Evolutionary conservation across 1,284 basidiomycete genomes (phyloP).

Genomic region (Apiotrichum domesticum): DNA sequence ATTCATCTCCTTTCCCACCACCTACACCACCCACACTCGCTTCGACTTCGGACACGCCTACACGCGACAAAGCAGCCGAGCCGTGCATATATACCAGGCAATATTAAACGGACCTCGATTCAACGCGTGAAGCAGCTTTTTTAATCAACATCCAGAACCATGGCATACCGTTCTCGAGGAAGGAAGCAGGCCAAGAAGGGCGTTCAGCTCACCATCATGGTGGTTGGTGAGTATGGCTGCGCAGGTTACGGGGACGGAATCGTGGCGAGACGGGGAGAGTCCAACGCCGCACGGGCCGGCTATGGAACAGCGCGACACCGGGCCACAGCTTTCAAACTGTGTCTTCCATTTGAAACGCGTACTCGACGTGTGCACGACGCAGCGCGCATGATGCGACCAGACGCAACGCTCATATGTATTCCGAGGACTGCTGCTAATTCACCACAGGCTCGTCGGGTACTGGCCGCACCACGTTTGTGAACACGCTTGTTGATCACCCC

Average conservation of each 20-base stretch:
- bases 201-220: slow-evolving; percentile 92
- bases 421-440: background rate
- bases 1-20: background rate
- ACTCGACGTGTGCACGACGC: background rate
- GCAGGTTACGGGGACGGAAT: background rate
- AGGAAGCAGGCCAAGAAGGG: slow-evolving; percentile 93
- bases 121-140: no score
- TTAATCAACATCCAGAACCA: slow-evolving; percentile 5
- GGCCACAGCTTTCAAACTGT: background rate
- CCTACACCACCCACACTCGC: background rate
- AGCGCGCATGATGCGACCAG: no score
- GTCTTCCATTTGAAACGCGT: background rate
- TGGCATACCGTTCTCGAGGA: slow-evolving; percentile 64
- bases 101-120: no score
- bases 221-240: slow-evolving; percentile 61
- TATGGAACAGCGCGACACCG: background rate
- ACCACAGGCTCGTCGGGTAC: slow-evolving; percentile 78
- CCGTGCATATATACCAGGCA: background rate
- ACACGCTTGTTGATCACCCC: slow-evolving; percentile 92
- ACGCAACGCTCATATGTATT: no score
- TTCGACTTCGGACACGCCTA: background rate
- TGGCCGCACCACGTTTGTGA: slow-evolving; percentile 94
- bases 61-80: background rate
- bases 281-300: slow-evolving; percentile 1
- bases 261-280: background rate